Base-by-base conservation (phyloP, 1,284 basidiomycete genomes). In the Meripilus lineatus region DNA sequence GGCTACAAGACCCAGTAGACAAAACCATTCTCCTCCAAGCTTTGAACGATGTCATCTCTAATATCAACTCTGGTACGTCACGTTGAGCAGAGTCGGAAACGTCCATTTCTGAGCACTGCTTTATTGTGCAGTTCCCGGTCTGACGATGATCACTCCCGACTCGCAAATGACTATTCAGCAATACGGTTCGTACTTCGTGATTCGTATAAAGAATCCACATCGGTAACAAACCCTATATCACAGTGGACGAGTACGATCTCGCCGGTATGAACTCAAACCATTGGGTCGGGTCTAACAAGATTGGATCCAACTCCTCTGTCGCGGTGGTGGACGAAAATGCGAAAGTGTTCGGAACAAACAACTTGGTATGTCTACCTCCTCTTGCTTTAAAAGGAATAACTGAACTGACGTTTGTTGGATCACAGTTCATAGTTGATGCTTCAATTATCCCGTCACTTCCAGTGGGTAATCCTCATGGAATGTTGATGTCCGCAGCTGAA, bases 71-170 rank as follows among this genome's bases (percentile, higher is more conserved):
- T 23, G 69, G 76, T 77, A 55, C 25, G 62, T 46, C 42, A 5
- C 6, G 22, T 25, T 28, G 28, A n/a, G 18, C 13, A 0, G 41
- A 8, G 25, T 21, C 8, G 38, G 30, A n/a, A n/a, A n/a, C n/a
- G n/a, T n/a, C n/a, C n/a, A n/a, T n/a, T n/a, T 30, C 28, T 10
- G 8, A 30, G 10, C n/a, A n/a, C 8, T 30, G 8, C n/a, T 30
- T 30, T 30, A 20, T 23, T 45, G 30, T 41, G 3, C 38, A 77
- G 76, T 79, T 5, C 52, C 69, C 4, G 69, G 67, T 11, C 55
- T 81, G 55, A 73, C 66, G 1, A 53, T 81, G 50, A 77, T 83
- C 48, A 79, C 73, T 2, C 80, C 79, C 5, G 79, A 81, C 56
- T 71, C 73, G 50, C 71, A 67, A 1, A 75, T 72, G 15, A 76